These are phyloP conservation scores for Zygosaccharomyces rouxii DNA, from an alignment of 805 yeast species.

Conservation along the genomic window DNA sequence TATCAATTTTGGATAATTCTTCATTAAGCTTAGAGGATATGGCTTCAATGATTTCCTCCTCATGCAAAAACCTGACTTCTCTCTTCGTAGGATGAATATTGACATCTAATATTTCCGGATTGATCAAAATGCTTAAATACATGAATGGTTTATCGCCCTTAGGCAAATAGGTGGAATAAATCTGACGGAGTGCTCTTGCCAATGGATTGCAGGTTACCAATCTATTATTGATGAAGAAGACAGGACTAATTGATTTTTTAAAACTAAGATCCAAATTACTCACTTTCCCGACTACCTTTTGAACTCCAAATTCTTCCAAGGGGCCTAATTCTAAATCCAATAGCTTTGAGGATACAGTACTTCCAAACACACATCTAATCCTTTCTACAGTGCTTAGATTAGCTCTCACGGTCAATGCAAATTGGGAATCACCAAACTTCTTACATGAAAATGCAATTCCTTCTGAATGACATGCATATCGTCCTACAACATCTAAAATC, in stretches of 20 bases:
- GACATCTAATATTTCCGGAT: slow-evolving; percentile 75
- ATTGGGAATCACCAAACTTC: slow-evolving; percentile 70
- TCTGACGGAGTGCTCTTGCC: slow-evolving; percentile 57
- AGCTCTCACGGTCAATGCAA: slow-evolving; percentile 56
- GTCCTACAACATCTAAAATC: slow-evolving; percentile 76
- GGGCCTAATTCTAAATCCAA: slow-evolving; percentile 41
- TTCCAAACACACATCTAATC: slow-evolving; percentile 69
- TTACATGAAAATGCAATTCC: slow-evolving; percentile 75
- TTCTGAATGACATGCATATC: slow-evolving; percentile 72
- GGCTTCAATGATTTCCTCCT: slow-evolving; percentile 74
- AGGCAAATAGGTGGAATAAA: slow-evolving; percentile 66
- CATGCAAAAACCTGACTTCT: slow-evolving; percentile 81
- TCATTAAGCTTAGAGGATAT: slow-evolving; percentile 49
- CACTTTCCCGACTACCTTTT: slow-evolving; percentile 52
- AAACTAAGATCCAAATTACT: slow-evolving; percentile 66
- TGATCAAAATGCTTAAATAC: slow-evolving; percentile 64
- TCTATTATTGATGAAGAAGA: slow-evolving; percentile 82
- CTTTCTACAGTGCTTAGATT: slow-evolving; percentile 54
- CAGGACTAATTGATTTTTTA: slow-evolving; percentile 61
- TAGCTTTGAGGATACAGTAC: slow-evolving; percentile 60
- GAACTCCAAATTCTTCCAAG: slow-evolving; percentile 47
- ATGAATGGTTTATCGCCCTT: slow-evolving; percentile 74
- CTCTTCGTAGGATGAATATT: slow-evolving; percentile 95
- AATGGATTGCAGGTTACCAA: slow-evolving; percentile 80
- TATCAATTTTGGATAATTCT: slow-evolving; percentile 53